A percentile compares a stretch with the other conserved stretches of the same genome.
phyloP scores from a whole-genome alignment of 192 early-diverging fungal species.

The Dispira simplex region DNA sequence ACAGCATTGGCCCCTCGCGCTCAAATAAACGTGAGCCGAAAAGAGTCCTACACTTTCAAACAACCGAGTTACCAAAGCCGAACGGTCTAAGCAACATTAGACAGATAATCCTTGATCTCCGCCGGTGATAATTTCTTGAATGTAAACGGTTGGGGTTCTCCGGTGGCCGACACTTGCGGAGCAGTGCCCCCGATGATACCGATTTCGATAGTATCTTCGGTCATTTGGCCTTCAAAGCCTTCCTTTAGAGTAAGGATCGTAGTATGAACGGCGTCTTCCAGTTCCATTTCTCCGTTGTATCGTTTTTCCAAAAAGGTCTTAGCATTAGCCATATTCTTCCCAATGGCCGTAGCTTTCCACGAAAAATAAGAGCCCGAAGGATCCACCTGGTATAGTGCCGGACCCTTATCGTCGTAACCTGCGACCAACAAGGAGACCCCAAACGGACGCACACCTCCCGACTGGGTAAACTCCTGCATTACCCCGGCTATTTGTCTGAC shows the following conservation, averaged over 20 bases:
- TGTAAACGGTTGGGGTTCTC: constrained; percentile 30
- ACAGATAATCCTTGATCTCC: constrained; percentile 96
- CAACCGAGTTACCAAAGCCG: background rate
- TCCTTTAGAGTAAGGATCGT: constrained; percentile 99
- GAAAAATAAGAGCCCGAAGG: constrained; percentile 97
- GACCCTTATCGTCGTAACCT: constrained; percentile 84
- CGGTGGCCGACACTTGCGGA: constrained; percentile 16
- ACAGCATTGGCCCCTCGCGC: no score
- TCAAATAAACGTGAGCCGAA: no score
- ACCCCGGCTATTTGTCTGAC: constrained; percentile 94
- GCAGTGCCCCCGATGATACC: constrained; percentile 52
- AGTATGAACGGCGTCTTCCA: constrained; percentile 98
- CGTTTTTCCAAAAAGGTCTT: constrained; percentile 99
- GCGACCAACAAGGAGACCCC: constrained; percentile 95
- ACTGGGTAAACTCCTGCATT: constrained; percentile 99
- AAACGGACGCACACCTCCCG: constrained; percentile 97
- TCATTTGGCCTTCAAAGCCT: constrained; percentile 98
- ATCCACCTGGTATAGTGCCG: constrained; percentile 95
- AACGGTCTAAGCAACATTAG: constrained; percentile 63
- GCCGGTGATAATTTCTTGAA: constrained; percentile 70
- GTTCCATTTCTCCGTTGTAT: constrained; percentile 79
- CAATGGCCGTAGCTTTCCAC: constrained; percentile 98
- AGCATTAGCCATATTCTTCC: constrained; percentile 99
- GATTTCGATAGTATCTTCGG: constrained; percentile 89
- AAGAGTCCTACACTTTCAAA: no score